Base-by-base conservation (phyloP, 495 filamentous ascomycete species). In the Choiromyces venosus region DNA sequence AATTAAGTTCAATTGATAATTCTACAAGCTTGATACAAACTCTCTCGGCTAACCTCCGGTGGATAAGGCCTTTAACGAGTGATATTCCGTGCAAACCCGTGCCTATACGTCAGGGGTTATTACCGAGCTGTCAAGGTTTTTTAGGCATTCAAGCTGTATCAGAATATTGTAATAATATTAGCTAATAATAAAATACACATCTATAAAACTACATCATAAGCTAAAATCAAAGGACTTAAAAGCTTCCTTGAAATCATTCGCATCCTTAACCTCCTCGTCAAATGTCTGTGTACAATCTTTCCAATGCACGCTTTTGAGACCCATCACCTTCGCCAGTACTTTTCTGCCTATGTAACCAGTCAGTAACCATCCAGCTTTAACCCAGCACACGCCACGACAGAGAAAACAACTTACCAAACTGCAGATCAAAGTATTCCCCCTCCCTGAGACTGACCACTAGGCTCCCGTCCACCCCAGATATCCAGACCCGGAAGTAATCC, bases 161-260 rank as follows among this genome's bases (percentile, higher is more conserved):
- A 4, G n/a, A 3, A 9, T 12, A 56, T 56, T 56, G 46, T 56
- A 25, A 29, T 56, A 25, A 29, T 29, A 56, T 25, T 10, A 25
- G n/a, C 29, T 33, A 4, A 16, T 61, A 7, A 29, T 61, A 61
- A 9, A 61, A 29, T 33, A 33, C 52, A 61, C 6, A n/a, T n/a
- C 10, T 33, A 25, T 33, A 61, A 16, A 33, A 1, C 10, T 5
- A 33, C 25, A 61, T 68, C 44, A 79, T 46, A 81, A 66, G 37
- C 76, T 88, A 81, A 97, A 97, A 84, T 98, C 93, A 87, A 90
- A 96, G 65, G 87, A 85, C 82, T 92, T 89, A 76, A 96, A 99
- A n/a, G 89, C 91, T 71, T 86, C 85, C 82, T 94, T 93, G 78
- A 97, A 96, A 37, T 86, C 87, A 70, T 87, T 86, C n/a, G 90